Evolutionary conservation across 1,284 basidiomycete species (phyloP), one percentile per base, ranked within the genome.

Genomic region (Puccinia polysora): DNA sequence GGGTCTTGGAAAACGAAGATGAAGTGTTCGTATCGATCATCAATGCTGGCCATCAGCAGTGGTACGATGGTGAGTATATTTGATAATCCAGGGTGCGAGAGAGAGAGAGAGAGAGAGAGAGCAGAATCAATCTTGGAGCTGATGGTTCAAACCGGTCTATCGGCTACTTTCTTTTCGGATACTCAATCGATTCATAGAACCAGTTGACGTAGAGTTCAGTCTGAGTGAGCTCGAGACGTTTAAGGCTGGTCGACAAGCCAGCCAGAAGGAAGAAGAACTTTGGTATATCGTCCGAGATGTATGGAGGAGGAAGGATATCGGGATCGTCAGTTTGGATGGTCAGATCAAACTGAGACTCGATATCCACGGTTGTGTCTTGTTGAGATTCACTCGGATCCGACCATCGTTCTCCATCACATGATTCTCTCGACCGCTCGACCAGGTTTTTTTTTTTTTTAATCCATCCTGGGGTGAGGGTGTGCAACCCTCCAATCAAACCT

Each of bases 11-110:
- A 36, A 47, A 63, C 8, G 38, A 62, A 40, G 68, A 58, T 15
- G 55, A 36, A 18, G 28, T 71, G 12, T 71, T 62, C 23, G 4
- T 71, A 12, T 56, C 55, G 12, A 45, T 71, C 50, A 49, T 71
- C 7, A 71, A 71, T 52, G 68, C 68, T 38, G 68, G 68, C 15
- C 1, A 18, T 14, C 68, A 71, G 63, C 34, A 38, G 25, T 36
- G 23, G 32, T 62, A 45, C 45, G 68, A 71, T 23, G n/a, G 68
- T 69, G 25, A 43, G 68, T 69, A n/a, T n/a, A n/a, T n/a, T n/a
- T n/a, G n/a, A n/a, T n/a, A n/a, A n/a, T n/a, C n/a, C n/a, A n/a
- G n/a, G n/a, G n/a, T n/a, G n/a, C n/a, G n/a, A n/a, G n/a, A n/a
- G n/a, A n/a, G n/a, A n/a, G n/a, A n/a, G n/a, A n/a, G n/a, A n/a